phyloP scores from a whole-genome alignment of 2,329 filamentous ascomycete genomes.

The Lecanicillium sp. region DNA sequence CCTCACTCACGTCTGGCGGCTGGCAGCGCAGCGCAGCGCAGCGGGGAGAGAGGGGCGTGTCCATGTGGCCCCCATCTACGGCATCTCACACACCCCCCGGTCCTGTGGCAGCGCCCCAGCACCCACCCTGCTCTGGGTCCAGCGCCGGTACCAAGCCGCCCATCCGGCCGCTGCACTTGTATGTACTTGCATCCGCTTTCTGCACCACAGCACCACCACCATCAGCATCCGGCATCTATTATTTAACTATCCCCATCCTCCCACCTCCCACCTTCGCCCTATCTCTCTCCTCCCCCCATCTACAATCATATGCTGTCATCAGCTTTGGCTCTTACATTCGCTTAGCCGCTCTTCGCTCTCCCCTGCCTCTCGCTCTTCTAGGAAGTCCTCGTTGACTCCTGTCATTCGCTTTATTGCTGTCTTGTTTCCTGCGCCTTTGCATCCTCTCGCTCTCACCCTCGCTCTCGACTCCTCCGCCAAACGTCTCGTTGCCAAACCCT shows the following conservation, averaged over 20 bases:
- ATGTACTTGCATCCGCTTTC: background rate
- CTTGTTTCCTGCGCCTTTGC: slow-evolving; percentile 40
- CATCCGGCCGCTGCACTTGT: background rate
- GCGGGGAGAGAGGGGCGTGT: too few relatives aligned
- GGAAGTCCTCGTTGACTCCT: slow-evolving; percentile 69
- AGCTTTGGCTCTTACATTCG: slow-evolving; percentile 30
- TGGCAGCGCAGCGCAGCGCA: too few relatives aligned
- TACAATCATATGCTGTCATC: slow-evolving; percentile 6
- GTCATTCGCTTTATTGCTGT: slow-evolving; percentile 60
- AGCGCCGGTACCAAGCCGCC: background rate
- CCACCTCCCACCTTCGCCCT: slow-evolving; percentile 12
- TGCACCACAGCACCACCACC: slow-evolving; percentile 3
- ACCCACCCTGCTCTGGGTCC: too few relatives aligned
- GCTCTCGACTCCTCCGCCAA: slow-evolving; percentile 10
- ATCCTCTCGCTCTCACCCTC: slow-evolving; percentile 23
- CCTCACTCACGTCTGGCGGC: too few relatives aligned
- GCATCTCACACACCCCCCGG: too few relatives aligned
- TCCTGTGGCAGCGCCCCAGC: too few relatives aligned
- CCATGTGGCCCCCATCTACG: too few relatives aligned
- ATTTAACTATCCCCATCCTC: slow-evolving; percentile 10
- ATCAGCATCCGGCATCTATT: background rate
- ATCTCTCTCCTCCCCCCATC: slow-evolving; percentile 13
- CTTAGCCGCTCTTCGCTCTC: slow-evolving; percentile 33
- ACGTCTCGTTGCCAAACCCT: slow-evolving; percentile 5
- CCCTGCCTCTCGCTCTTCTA: slow-evolving; percentile 29